Evolutionary conservation across 1,284 basidiomycete genomes (phyloP).

Genomic region (Apiotrichum akiyoshidainum): DNA sequence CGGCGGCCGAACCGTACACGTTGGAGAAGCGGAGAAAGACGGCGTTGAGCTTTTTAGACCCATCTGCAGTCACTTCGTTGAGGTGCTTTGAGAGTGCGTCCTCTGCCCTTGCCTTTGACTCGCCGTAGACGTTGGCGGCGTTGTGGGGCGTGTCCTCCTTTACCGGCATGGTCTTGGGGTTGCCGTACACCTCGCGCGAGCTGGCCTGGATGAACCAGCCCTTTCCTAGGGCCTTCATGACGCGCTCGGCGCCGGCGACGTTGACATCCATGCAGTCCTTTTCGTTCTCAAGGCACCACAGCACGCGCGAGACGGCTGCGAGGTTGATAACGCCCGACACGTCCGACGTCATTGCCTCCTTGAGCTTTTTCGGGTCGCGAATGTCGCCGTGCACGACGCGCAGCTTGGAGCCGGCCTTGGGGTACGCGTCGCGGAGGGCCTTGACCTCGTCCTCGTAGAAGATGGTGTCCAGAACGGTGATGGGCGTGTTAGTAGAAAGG

Average conservation of each 20-base stretch:
- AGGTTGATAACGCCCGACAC: constrained; percentile 37
- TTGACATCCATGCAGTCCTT: constrained; percentile 38
- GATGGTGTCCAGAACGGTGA: constrained; percentile 27
- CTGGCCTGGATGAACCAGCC: constrained; percentile 41
- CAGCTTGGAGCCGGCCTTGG: constrained; percentile 11
- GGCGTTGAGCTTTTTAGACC: constrained; percentile 17
- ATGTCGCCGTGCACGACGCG: constrained; percentile 24
- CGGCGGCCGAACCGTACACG: constrained; percentile 32
- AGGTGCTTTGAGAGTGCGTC: constrained; percentile 15
- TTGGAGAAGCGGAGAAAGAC: constrained; percentile 34
- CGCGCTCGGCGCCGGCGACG: constrained; percentile 27
- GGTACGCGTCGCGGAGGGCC: constrained; percentile 14
- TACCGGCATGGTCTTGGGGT: constrained; percentile 24
- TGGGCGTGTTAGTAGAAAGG: constrained; percentile 16
- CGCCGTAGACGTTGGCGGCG: constrained; percentile 33
- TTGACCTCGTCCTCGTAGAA: constrained; percentile 25
- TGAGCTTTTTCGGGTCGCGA: constrained; percentile 16
- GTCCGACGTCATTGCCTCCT: constrained; percentile 24
- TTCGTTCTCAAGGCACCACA: constrained; percentile 36
- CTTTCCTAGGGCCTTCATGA: constrained; percentile 24
- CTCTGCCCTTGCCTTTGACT: constrained; percentile 29
- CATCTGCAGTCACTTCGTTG: background rate
- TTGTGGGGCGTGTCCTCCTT: constrained; percentile 23
- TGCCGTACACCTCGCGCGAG: constrained; percentile 35
- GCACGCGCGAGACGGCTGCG: constrained; percentile 35